These are phyloP conservation scores for Ceratocystis destructans DNA, from an alignment of 2,329 filamentous ascomycete species.

Conservation along the genomic window DNA sequence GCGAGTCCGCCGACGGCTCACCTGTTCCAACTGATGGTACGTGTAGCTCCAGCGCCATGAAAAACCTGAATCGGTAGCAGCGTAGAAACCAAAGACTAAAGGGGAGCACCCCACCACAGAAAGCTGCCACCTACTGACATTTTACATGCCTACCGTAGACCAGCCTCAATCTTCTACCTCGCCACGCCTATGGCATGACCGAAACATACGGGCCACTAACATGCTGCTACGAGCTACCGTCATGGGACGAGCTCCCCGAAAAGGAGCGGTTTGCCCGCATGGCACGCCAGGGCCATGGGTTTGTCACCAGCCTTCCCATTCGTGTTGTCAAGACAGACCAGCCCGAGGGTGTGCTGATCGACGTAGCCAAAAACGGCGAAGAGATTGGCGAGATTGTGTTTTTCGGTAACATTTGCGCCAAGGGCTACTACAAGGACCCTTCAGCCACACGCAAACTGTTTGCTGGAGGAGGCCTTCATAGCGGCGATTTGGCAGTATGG, in stretches of 20 bases:
- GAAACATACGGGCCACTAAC: constrained; percentile 94
- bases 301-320: constrained; percentile 66
- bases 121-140: background rate
- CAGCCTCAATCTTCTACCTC: constrained; percentile 67
- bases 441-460: constrained; percentile 80
- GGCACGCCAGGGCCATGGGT: constrained; percentile 89
- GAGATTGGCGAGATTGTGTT: constrained; percentile 58
- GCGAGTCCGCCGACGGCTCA: constrained; percentile 80
- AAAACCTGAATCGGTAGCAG: background rate
- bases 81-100: constrained; percentile 11
- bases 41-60: constrained; percentile 9
- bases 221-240: constrained; percentile 76
- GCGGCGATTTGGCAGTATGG: constrained; percentile 86
- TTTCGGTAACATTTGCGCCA: constrained; percentile 77
- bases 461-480: constrained; percentile 72
- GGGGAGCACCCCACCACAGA: background rate
- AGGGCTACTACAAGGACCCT: constrained; percentile 81
- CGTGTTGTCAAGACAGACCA: constrained; percentile 71
- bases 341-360: constrained; percentile 41
- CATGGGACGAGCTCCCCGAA: constrained; percentile 60
- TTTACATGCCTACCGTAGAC: constrained; percentile 23
- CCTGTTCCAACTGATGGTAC: constrained; percentile 84
- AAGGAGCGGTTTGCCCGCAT: constrained; percentile 77
- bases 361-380: constrained; percentile 35
- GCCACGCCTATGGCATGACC: constrained; percentile 81